These are phyloP conservation scores for Cercospora sesami DNA, from an alignment of 2,329 filamentous ascomycete genomes.

Conservation along the genomic window DNA sequence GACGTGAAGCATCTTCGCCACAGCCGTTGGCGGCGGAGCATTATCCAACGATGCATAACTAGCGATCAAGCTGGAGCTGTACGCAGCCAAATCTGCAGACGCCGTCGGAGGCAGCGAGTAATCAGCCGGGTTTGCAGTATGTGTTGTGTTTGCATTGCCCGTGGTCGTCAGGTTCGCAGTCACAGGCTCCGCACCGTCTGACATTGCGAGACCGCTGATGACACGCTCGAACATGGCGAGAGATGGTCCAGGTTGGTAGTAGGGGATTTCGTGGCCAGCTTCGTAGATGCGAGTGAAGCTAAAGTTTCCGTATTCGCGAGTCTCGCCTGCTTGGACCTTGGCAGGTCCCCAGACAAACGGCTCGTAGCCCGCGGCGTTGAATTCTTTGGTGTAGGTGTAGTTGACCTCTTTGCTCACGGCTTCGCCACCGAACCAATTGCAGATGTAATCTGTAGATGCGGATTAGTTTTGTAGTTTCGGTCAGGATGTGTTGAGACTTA, in stretches of 20 bases:
- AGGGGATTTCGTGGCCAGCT: conserved; percentile 53
- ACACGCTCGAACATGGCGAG: conserved; percentile 53
- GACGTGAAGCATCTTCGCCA: conserved; percentile 4
- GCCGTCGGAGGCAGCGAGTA: conserved; percentile 34
- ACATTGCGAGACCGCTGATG: conserved; percentile 51
- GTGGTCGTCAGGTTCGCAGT: conserved; percentile 39
- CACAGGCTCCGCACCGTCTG: conserved; percentile 47
- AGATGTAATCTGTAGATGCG: conserved; percentile 43
- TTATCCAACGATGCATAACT: conserved; percentile 17
- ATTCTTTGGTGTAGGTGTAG: conserved; percentile 41
- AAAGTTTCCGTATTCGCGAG: conserved; percentile 53
- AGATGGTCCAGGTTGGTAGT: conserved; percentile 52
- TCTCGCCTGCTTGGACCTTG: conserved; percentile 52
- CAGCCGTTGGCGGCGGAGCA: conserved; percentile 8
- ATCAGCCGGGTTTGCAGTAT: conserved; percentile 39
- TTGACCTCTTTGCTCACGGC: conserved; percentile 44
- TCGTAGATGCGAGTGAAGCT: conserved; percentile 54
- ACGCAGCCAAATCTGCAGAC: conserved; percentile 8
- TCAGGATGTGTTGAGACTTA: background rate
- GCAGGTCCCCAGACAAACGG: conserved; percentile 48
- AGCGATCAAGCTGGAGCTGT: conserved; percentile 19
- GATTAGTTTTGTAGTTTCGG: background rate
- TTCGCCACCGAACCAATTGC: conserved; percentile 49
- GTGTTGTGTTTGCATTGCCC: conserved; percentile 42
- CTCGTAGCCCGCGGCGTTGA: conserved; percentile 47